A percentile compares a stretch with the other conserved stretches of the same genome.
These are phyloP conservation scores for Nakaseomyces uthaithaninus DNA, from an alignment of 1,139 yeast genomes.

Conservation along the genomic window DNA sequence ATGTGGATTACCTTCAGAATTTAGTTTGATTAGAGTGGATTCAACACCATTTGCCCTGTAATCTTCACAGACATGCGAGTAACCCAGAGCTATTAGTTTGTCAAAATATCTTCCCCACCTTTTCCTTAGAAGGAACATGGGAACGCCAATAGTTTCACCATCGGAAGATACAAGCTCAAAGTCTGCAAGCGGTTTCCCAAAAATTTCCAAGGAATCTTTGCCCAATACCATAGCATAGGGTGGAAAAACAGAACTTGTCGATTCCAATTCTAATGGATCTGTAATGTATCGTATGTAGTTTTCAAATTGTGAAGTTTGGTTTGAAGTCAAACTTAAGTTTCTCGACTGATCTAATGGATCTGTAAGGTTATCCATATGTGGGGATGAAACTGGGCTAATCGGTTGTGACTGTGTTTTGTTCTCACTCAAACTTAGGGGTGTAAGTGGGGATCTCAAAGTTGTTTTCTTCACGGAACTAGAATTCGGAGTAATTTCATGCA, in stretches of 20 bases:
- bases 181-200: conserved; percentile 56
- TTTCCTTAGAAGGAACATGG: conserved; percentile 50
- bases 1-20: neutral
- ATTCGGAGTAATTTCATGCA: conserved; percentile 14
- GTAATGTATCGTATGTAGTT: conserved; percentile 73
- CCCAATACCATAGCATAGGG: conserved; percentile 72
- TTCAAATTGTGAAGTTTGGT: conserved; percentile 38
- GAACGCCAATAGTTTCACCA: conserved; percentile 61
- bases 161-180: conserved; percentile 60
- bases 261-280: conserved; percentile 57
- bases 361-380: neutral
- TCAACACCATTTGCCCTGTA: conserved; percentile 17
- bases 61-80: conserved; percentile 36
- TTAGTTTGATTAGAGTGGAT: conserved; percentile 11
- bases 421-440: neutral
- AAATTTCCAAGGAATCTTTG: conserved; percentile 60
- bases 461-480: conserved; percentile 8
- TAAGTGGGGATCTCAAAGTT: neutral
- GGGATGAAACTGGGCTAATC: conserved; percentile 5
- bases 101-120: conserved; percentile 73
- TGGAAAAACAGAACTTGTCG: conserved; percentile 61
- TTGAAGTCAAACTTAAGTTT: conserved; percentile 10
- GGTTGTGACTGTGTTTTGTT: conserved; percentile 3
- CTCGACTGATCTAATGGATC: neutral
- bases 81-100: conserved; percentile 51